Evolutionary conservation across 805 yeast species (phyloP).

Genomic region (Saccharomyces eubayanus): DNA sequence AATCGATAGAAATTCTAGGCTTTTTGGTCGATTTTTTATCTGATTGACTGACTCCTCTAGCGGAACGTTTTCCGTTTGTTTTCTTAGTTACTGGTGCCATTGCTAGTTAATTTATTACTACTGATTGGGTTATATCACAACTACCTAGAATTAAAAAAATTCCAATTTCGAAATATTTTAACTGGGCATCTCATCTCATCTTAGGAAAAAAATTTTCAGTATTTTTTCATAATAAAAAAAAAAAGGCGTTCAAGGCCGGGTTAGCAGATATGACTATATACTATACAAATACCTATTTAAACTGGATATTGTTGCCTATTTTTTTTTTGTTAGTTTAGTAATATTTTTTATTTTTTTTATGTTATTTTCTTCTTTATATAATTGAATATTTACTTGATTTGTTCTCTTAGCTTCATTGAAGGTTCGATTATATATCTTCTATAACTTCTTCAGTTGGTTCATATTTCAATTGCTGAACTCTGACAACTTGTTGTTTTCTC

Average conservation of each 20-base stretch:
- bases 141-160: background rate
- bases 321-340: background rate
- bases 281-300: background rate
- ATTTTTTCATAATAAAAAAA: background rate
- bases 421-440: conserved; percentile 6
- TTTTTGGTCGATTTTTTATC: conserved; percentile 20
- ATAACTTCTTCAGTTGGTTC: conserved; percentile 22
- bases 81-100: background rate
- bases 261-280: background rate
- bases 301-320: background rate
- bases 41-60: background rate
- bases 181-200: background rate
- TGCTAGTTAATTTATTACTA: background rate
- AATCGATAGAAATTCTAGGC: conserved; percentile 27
- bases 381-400: background rate
- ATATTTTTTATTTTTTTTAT: background rate
- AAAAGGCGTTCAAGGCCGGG: background rate
- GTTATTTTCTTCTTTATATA: background rate
- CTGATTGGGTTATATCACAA: background rate
- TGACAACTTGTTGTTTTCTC: conserved; percentile 27
- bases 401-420: background rate
- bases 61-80: background rate
- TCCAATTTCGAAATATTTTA: background rate
- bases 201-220: background rate
- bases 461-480: conserved; percentile 8